phyloP scores from a whole-genome alignment of 2,329 filamentous ascomycete genomes.

The Lecanicillium sp. region DNA sequence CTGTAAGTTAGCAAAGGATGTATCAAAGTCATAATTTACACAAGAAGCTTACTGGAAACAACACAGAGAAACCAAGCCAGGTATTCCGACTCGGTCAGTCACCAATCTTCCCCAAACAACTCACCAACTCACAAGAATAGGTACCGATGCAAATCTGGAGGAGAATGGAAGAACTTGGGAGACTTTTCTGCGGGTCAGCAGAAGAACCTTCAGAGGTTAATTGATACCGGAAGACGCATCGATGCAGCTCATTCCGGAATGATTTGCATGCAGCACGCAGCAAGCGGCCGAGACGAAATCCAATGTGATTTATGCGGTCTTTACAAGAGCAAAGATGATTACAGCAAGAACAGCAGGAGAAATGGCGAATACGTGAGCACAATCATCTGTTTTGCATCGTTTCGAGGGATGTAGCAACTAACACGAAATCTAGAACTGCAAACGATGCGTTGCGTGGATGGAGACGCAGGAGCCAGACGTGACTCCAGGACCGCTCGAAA shows the following conservation, averaged over 20 bases:
- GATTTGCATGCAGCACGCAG: conserved; percentile 25
- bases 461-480: conserved; percentile 26
- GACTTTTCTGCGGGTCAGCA: conserved; percentile 26
- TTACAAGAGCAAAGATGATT: conserved; percentile 19
- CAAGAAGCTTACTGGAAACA: too few relatives aligned
- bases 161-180: conserved; percentile 24
- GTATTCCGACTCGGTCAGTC: too few relatives aligned
- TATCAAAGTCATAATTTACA: too few relatives aligned
- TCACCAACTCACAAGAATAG: too few relatives aligned
- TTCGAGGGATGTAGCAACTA: too few relatives aligned
- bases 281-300: conserved; percentile 16
- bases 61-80: too few relatives aligned
- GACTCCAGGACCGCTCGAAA: conserved; percentile 19
- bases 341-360: conserved; percentile 20
- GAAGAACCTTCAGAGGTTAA: conserved; percentile 15
- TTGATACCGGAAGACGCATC: conserved; percentile 9
- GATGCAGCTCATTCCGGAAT: conserved; percentile 25
- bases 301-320: conserved; percentile 23
- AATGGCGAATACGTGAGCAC: conserved; percentile 21
- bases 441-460: conserved; percentile 25
- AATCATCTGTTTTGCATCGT: too few relatives aligned
- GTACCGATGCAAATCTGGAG: conserved; percentile 25
- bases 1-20: too few relatives aligned
- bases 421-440: conserved; percentile 26
- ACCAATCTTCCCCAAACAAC: too few relatives aligned